Percentiles rank a stretch among this genome's conserved stretches.
Conservation (phyloP, 2,329 filamentous ascomycete genomes). For the Amesomyces nigricolor region DNA sequence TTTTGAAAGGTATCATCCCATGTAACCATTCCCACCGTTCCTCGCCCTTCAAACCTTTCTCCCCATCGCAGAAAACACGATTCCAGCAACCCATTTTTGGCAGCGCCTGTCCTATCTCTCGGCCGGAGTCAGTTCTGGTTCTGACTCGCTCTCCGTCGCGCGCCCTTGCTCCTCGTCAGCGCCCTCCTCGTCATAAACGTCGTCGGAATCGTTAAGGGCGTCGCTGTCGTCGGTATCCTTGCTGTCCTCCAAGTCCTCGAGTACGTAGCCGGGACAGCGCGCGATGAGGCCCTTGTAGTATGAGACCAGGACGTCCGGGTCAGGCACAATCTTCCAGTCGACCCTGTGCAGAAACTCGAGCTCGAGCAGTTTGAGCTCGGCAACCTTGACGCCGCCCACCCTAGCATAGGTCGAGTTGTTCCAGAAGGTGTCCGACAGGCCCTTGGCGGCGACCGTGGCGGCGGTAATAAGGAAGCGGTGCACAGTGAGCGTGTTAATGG, state of each 20-base stretch:
- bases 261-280: slow-evolving; percentile 50
- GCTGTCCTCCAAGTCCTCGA: slow-evolving; percentile 39
- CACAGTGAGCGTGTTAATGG: slow-evolving; percentile 91
- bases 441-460: slow-evolving; percentile 92
- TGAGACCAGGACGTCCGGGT: slow-evolving; percentile 85
- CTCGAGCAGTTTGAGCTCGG: slow-evolving; percentile 85
- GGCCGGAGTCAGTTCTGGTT: background rate
- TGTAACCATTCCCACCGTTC: background rate
- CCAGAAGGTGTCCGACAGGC: slow-evolving; percentile 94
- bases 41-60: no score
- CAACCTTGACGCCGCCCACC: slow-evolving; percentile 85
- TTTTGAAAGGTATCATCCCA: background rate
- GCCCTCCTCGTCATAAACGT: slow-evolving; percentile 25
- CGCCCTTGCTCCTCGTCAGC: background rate
- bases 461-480: slow-evolving; percentile 96
- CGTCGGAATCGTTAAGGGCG: slow-evolving; percentile 31
- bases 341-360: slow-evolving; percentile 88
- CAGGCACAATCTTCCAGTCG: slow-evolving; percentile 95
- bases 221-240: slow-evolving; percentile 32
- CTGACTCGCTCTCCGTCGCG: background rate
- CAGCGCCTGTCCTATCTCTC: background rate
- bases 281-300: slow-evolving; percentile 87
- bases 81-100: no score
- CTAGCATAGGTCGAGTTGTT: slow-evolving; percentile 95
- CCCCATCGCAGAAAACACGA: background rate